Evolutionary conservation across 495 filamentous ascomycete species (phyloP), one percentile per base, ranked within the genome.

Genomic region (Penicillium simplicissimum): DNA sequence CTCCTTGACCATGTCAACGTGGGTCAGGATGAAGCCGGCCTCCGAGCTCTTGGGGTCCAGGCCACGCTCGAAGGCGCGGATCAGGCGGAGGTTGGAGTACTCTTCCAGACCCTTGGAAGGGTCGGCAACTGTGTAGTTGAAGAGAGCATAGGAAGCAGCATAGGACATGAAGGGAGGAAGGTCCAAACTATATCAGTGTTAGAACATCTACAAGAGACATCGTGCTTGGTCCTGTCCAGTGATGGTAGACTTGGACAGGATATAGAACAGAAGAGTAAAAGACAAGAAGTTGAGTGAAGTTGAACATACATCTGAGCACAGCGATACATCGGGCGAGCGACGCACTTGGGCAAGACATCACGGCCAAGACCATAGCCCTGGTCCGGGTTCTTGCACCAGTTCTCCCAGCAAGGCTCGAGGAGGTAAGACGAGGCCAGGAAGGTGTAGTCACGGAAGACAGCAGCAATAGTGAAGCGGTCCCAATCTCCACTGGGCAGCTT

Each of bases 111-210:
- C 90, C 23, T 75, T 78, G 15, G 80, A 68, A 15, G 88, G 87
- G 57, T 93, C 82, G 28, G 81, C 76, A 14, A 95, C 81, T 23
- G 83, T 83, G 73, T 95, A 96, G 79, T 97, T 97, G 84, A 88
- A 96, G 49, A 96, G 85, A 47, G 91, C 90, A 74, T 96, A 96
- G 2, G 90, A 90, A 23, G 91, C 93, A 13, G 93, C 93, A 74
- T 96, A 96, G 66, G 94, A 92, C 91, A 97, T 94, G 81, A 96
- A 97, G 8, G 93, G 91, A n/a, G 79, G 79, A 0, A 81, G 66
- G 57, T 80, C 72, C 67, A 81, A 57, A 28, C 79, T 81, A 59
- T 21, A 23, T 38, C 4, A n/a, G 33, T 19, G 48, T 66, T 47
- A 62, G 51, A 4, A 59, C 13, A 15, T 55, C 13, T 28, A 19